These are phyloP conservation scores for Otatea glauca DNA, from an alignment of 176 grass and related monocot genomes.

Conservation along the genomic window DNA sequence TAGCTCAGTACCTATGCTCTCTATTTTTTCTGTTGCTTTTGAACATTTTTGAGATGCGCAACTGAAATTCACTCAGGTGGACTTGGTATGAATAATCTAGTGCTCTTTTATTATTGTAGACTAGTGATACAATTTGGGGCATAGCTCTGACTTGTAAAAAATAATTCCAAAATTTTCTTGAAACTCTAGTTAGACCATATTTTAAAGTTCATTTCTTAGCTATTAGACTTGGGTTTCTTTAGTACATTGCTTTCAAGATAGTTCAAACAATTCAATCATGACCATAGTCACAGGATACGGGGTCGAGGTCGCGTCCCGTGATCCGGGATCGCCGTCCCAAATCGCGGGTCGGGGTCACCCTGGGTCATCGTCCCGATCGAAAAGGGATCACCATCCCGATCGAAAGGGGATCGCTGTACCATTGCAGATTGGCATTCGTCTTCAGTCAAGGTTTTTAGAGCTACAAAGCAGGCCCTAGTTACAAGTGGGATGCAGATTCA, in stretches of 20 bases:
- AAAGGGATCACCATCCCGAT: too few relatives aligned
- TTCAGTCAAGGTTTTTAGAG: too few relatives aligned
- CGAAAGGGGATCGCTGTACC: too few relatives aligned
- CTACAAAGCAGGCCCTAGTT: too few relatives aligned
- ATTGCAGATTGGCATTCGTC: too few relatives aligned
- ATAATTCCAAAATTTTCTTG: not conserved
- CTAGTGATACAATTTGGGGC: not conserved
- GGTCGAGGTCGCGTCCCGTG: too few relatives aligned
- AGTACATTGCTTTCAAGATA: not conserved
- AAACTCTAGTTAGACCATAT: not conserved
- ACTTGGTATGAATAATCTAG: not conserved
- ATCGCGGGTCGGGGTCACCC: too few relatives aligned
- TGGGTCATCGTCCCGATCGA: too few relatives aligned
- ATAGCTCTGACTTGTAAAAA: not conserved
- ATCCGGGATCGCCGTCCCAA: too few relatives aligned
- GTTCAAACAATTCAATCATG: slow-evolving; percentile 23
- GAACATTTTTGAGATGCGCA: slow-evolving; percentile 11
- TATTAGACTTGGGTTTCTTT: slow-evolving; percentile 32
- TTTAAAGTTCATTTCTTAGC: not conserved
- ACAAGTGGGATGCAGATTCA: too few relatives aligned
- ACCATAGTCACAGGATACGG: too few relatives aligned
- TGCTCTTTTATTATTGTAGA: slow-evolving; percentile 8
- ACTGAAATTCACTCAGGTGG: not conserved
- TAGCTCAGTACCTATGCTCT: slow-evolving; percentile 15
- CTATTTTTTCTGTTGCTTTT: slow-evolving; percentile 15